phyloP scores from a whole-genome alignment of 208 protist genomes.

The Wallacemonas collosoma region DNA sequence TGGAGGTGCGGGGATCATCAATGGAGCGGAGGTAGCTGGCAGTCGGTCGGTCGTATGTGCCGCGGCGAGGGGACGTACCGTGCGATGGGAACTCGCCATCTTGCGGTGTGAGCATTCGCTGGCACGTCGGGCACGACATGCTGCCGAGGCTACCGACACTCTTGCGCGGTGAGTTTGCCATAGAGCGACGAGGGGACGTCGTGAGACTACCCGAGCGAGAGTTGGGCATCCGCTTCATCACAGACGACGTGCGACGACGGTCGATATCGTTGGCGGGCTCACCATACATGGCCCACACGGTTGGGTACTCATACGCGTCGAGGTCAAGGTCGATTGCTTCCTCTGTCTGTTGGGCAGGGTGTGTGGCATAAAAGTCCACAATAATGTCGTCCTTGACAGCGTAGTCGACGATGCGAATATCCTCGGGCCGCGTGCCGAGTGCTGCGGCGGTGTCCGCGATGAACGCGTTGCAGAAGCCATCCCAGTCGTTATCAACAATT shows the following conservation, averaged over 20 bases:
- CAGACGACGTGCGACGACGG: slow-evolving; percentile 15
- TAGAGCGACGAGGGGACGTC: slow-evolving; percentile 9
- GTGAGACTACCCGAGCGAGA: slow-evolving; percentile 16
- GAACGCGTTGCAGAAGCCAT: slow-evolving; percentile 48
- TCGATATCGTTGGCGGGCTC: slow-evolving; percentile 21
- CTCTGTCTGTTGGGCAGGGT: slow-evolving; percentile 30
- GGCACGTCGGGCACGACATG: slow-evolving; percentile 26
- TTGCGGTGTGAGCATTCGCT: slow-evolving; percentile 15
- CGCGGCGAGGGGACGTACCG: background rate
- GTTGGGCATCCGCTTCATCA: slow-evolving; percentile 40
- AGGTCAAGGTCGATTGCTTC: slow-evolving; percentile 41
- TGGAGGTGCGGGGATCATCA: background rate
- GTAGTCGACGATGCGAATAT: slow-evolving; percentile 48
- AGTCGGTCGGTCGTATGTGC: slow-evolving; percentile 6
- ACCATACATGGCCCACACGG: slow-evolving; percentile 62
- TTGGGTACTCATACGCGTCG: slow-evolving; percentile 36
- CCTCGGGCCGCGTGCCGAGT: slow-evolving; percentile 30
- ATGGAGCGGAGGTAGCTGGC: slow-evolving; percentile 9
- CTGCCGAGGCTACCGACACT: slow-evolving; percentile 16
- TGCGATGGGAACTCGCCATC: background rate
- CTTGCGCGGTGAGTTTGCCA: slow-evolving; percentile 13
- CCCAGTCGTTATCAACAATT: slow-evolving; percentile 33
- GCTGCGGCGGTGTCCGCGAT: slow-evolving; percentile 47
- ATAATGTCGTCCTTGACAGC: slow-evolving; percentile 50
- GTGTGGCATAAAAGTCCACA: slow-evolving; percentile 59